Percentiles rank a stretch among this genome's conserved stretches.
phyloP scores from a whole-genome alignment of 2,329 filamentous ascomycete genomes.

The Phialemonium atrogriseum region DNA sequence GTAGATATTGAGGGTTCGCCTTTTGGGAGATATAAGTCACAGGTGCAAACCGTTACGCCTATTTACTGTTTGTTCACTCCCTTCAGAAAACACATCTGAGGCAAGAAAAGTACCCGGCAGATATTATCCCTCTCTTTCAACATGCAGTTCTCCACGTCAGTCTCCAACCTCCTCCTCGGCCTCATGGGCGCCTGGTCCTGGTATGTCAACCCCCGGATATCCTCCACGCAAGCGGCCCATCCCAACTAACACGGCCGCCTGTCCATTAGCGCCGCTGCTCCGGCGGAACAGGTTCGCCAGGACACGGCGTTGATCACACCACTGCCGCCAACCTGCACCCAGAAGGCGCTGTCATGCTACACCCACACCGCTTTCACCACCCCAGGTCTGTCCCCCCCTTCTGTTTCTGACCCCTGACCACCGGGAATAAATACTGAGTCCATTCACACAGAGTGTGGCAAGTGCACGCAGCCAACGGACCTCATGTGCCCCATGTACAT shows the following conservation, averaged over 20 bases:
- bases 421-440: too few relatives aligned
- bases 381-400: neutral
- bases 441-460: too few relatives aligned
- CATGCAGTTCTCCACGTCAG: constrained; percentile 1
- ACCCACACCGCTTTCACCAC: constrained; percentile 2
- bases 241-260: neutral
- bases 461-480: constrained; percentile 9
- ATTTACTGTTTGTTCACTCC: too few relatives aligned
- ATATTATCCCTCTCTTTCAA: too few relatives aligned
- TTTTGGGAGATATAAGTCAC: too few relatives aligned
- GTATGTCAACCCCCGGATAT: neutral
- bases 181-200: constrained; percentile 1
- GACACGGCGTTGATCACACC: neutral
- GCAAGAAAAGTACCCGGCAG: too few relatives aligned
- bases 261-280: constrained; percentile 1
- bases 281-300: neutral
- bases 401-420: neutral
- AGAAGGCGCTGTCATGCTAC: constrained; percentile 1
- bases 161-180: constrained; percentile 1
- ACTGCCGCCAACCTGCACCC: constrained; percentile 2
- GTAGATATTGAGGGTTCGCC: too few relatives aligned
- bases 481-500: constrained; percentile 21
- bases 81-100: too few relatives aligned
- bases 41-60: too few relatives aligned
- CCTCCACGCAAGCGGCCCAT: neutral